phyloP scores from a whole-genome alignment of 495 filamentous ascomycete species.

The Penicillium atrosanguineum region DNA sequence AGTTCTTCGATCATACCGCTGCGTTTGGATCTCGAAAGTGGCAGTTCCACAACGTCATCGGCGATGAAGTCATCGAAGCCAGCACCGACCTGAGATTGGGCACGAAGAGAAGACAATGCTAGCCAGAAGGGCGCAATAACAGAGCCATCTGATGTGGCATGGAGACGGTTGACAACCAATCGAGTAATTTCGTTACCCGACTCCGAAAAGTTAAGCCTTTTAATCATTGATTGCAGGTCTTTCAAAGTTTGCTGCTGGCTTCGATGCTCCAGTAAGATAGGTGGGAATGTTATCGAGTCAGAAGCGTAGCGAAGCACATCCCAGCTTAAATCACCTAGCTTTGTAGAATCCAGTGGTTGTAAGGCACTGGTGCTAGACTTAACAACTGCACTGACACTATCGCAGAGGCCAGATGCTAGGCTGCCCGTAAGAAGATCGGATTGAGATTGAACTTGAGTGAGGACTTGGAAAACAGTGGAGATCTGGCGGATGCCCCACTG shows the following conservation, averaged over 20 bases:
- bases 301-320: conserved; percentile 23
- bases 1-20: conserved; percentile 69
- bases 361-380: conserved; percentile 24
- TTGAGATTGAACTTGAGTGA: conserved; percentile 62
- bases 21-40: conserved; percentile 38
- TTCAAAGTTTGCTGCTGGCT: conserved; percentile 61
- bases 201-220: conserved; percentile 37
- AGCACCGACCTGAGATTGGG: conserved; percentile 41
- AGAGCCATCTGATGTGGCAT: conserved; percentile 51
- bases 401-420: conserved; percentile 54
- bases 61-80: conserved; percentile 66
- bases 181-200: conserved; percentile 47
- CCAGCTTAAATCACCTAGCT: conserved; percentile 15
- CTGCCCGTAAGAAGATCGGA: conserved; percentile 68
- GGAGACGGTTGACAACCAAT: conserved; percentile 57
- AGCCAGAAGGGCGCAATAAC: conserved; percentile 80
- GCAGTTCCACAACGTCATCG: conserved; percentile 37
- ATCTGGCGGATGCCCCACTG: conserved; percentile 69
- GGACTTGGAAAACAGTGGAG: conserved; percentile 65
- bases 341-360: conserved; percentile 25
- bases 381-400: conserved; percentile 44
- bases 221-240: conserved; percentile 48
- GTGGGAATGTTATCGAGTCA: conserved; percentile 46
- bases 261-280: conserved; percentile 50
- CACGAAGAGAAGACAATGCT: conserved; percentile 65